These are phyloP conservation scores for Carex pumila DNA, from an alignment of 176 grass and related monocot genomes.

Conservation along the genomic window DNA sequence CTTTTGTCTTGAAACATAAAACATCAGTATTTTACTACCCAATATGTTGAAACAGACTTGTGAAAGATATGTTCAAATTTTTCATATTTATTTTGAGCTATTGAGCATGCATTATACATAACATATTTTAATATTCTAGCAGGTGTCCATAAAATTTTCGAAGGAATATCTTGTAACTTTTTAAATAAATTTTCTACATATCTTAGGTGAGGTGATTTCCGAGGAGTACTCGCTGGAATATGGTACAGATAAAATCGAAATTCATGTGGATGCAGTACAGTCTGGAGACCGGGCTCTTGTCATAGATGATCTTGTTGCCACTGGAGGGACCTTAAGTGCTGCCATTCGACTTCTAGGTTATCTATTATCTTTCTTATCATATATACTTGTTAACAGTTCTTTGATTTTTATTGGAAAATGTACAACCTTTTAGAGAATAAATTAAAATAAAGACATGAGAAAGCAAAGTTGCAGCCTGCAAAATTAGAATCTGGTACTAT, in stretches of 20 bases:
- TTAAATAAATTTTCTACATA: neutral
- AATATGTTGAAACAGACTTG: neutral
- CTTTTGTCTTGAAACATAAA: neutral
- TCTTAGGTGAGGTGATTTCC: conserved; percentile 76
- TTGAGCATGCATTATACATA: neutral
- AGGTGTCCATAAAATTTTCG: neutral
- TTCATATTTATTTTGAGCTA: neutral
- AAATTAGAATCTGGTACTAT: neutral
- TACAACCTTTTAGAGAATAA: neutral
- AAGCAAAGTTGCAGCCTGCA: neutral
- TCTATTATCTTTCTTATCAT: neutral
- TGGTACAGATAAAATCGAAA: conserved; percentile 85
- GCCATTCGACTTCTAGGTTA: conserved; percentile 78
- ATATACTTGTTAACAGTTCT: neutral
- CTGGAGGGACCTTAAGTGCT: conserved; percentile 74
- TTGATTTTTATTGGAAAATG: conserved; percentile 7
- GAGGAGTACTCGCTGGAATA: conserved; percentile 94
- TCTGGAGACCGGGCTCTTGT: conserved; percentile 48
- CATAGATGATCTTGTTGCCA: conserved; percentile 92
- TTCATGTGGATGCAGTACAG: conserved; percentile 91
- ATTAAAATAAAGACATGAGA: neutral
- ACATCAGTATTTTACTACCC: neutral
- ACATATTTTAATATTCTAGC: neutral
- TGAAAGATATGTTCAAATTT: neutral
- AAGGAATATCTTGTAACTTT: neutral